Base-by-base conservation (phyloP, 768 basidiomycete species). In the Pulveroboletus sp. region DNA sequence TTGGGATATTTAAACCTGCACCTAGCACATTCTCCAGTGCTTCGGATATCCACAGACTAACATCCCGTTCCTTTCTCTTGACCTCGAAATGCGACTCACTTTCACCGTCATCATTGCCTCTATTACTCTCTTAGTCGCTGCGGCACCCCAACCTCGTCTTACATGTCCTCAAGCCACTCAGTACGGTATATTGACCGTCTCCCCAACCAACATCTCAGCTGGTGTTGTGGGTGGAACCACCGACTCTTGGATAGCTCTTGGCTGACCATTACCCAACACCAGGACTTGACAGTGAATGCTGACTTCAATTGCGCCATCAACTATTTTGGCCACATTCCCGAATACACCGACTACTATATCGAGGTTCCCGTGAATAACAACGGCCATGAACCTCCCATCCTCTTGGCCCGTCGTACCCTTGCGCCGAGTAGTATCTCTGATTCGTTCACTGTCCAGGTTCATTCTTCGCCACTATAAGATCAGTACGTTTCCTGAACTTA, bases 321-420 rank as follows among this genome's bases (percentile, higher is more conserved):
- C 31, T 41, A 4, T 46, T 57, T 57, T 11, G 54, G 51, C 11
- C 18, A 42, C n/a, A n/a, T 30, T 13, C 66, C 66, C 4, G 37
- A 57, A 49, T 67, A 44, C 47, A 67, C 57, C 49, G 66, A 67
- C 47, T 67, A 68, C 48, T 70, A 67, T 31, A 65, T 67, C 17
- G 68, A 67, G 44, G 66, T 70, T 14, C 66, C 68, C 8, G 42
- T 43, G 24, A 60, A 63, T 36, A 70, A 67, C 57, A 67, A 58
- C 27, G 66, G 66, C 18, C 1, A 58, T 28, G 68, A 67, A 21
- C 59, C 66, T 33, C 62, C 59, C 4, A 69, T 67, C 53, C 62
- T 67, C 36, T 43, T 67, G 42, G 49, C 50, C 35, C 65, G 65
- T 43, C 53, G 52, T 24, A 58, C 55, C 21, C 43, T 61, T 26